Base-by-base conservation (phyloP, 2,329 filamentous ascomycete genomes). In the Trichoderma harzianum region DNA sequence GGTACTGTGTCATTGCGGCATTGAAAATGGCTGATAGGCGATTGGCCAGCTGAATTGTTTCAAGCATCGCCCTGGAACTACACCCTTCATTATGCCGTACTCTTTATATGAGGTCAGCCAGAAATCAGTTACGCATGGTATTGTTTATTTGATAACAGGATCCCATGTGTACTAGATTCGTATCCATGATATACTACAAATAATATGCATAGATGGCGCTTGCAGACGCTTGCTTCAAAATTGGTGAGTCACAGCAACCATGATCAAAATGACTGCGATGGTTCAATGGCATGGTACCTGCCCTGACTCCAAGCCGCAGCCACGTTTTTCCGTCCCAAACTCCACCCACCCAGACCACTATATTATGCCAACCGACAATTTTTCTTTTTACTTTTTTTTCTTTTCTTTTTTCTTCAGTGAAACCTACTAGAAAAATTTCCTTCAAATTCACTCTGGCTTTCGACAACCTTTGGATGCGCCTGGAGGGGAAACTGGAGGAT, bases 401-500 rank as follows among this genome's bases (percentile, higher is more conserved):
- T 76, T 78, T 58, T 62, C 75, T 75, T 71, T 76, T 71, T 72
- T 77, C 78, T 78, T 77, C 76, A 77, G 75, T 78, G 77, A 74
- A 82, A 83, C 80, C 81, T 83, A 83, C 82, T 83, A 83, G 82
- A 82, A 82, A 82, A 79, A 77, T 74, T 84, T 86, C 85, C 85
- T 86, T 84, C 88, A 86, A 88, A 92, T 92, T 91, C 89, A 92
- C 89, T 91, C 89, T 88, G 86, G 84, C 82, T 83, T 87, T 85
- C 84, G 82, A 82, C 84, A 79, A 81, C 81, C 82, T 80, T 83
- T 84, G 87, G 84, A 86, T 84, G 84, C 78, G 74, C 75, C 81
- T 84, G 86, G 90, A 91, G 89, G 90, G 90, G 90, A 92, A 92
- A 91, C 83, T 87, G 89, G 86, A 89, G 89, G 89, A 89, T 78